Evolutionary conservation across 352 stramenopile species (phyloP), one percentile per base, ranked within the genome.

Genomic region (Plasmopara viticola): DNA sequence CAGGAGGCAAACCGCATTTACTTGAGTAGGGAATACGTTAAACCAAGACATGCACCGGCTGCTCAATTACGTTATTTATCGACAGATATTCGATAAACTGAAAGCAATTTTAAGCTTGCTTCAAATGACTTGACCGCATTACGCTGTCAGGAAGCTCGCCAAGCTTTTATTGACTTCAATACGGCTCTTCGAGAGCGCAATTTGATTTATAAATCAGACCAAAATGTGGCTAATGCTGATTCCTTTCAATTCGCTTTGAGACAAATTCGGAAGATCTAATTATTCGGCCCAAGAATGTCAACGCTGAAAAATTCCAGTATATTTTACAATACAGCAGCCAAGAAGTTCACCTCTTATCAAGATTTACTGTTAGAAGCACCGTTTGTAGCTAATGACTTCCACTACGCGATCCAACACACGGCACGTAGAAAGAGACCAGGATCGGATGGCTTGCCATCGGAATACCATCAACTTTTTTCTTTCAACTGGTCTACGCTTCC

Each of bases 131-230:
- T 8, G 4, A 46, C 49, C n/a, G 13, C n/a, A 10, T 18, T 29
- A 31, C 18, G 8, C 0, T 29, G 31, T 17, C 30, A 51, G 10
- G 33, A 51, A n/a, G 31, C 51, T n/a, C 5, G 34, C 5, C 44
- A 58, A 37, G 43, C 31, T 9, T 52, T 52, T 15, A 29, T 17
- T 9, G n/a, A 58, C n/a, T 51, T 58, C 18, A 38, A 4, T 9
- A 46, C 8, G 0, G 35, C 43, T 13, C 37, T 52, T 12, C 43
- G 44, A 0, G 51, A 58, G 17, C 42, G 51, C 0, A 57, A 57
- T 29, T 18, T 25, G 1, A 14, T 39, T 0, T 38, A 33, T 6
- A 64, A 54, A 18, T 63, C 58, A 43, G 56, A 55, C 31, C 15
- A 10, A 10, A 49, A 64, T 10, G 17, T 58, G 3, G 31, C 42